These are phyloP conservation scores for Senna tora DNA, from an alignment of 306 rosid genomes.

Conservation along the genomic window DNA sequence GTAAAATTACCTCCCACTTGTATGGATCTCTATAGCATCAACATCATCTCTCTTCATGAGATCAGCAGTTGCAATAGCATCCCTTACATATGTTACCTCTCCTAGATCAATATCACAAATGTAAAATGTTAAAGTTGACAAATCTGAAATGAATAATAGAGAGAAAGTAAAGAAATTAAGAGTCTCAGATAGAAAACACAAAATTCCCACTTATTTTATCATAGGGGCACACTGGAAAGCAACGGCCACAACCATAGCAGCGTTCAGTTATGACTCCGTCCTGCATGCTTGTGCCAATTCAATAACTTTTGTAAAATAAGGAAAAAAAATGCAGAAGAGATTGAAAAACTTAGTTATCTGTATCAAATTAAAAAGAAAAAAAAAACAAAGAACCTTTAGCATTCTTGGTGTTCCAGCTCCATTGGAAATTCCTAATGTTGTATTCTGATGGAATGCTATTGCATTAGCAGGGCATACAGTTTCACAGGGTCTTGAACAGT, in stretches of 20 bases:
- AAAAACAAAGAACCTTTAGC: slow-evolving; percentile 42
- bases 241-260: slow-evolving; percentile 95
- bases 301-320: not conserved
- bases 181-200: slow-evolving; percentile 19
- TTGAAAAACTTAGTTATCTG: not conserved
- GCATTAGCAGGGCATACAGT: slow-evolving; percentile 91
- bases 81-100: slow-evolving; percentile 72
- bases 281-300: slow-evolving; percentile 47
- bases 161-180: slow-evolving; percentile 25
- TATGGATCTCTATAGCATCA: slow-evolving; percentile 89
- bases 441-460: slow-evolving; percentile 56
- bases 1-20: slow-evolving; percentile 74
- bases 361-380: not conserved
- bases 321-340: not conserved
- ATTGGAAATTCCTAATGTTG: slow-evolving; percentile 41
- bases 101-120: slow-evolving; percentile 48
- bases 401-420: slow-evolving; percentile 35
- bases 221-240: slow-evolving; percentile 92
- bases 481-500: slow-evolving; percentile 83
- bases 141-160: slow-evolving; percentile 10
- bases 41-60: slow-evolving; percentile 68
- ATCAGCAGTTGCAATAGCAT: slow-evolving; percentile 61
- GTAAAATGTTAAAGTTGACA: slow-evolving; percentile 3
- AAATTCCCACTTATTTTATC: slow-evolving; percentile 75
- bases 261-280: slow-evolving; percentile 89